Base-by-base conservation (phyloP, 1,284 basidiomycete genomes). In the Phaffia rhodozyma region DNA sequence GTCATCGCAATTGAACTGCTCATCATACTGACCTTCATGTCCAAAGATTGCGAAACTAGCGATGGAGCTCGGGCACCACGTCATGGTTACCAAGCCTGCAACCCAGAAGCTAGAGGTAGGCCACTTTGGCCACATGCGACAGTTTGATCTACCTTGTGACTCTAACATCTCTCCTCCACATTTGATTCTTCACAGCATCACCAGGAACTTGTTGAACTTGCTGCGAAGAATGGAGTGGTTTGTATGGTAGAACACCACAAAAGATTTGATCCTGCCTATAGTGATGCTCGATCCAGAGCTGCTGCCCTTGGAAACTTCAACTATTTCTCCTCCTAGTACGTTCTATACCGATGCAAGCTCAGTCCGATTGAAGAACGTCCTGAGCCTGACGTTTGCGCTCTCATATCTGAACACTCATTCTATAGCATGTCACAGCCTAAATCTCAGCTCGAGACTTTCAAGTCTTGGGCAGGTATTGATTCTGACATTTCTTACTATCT, bases 381-480 rank as follows among this genome's bases (percentile, higher is more conserved):
- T 5, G 20, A 2, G 18, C 38, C 5, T 47, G 51, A 23, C 21
- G 47, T 32, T 25, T 51, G 5, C 23, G 50, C 21, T 50, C n/a
- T 27, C 29, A 34, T 48, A 11, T 32, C 47, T 21, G 20, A 57
- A 34, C 48, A 21, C 53, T 29, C 48, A 38, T 3, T 21, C 13
- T 55, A 16, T 18, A 69, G 79, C 76, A 96, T 96, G 91, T 90
- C 87, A 71, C 91, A 94, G 74, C 91, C 91, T 56, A 96, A 96
- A 78, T 86, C 83, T 72, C 91, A 96, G 77, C 81, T 96, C 32
- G 88, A 91, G 76, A 93, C 91, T 0, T 94, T 93, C 83, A 85
- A 86, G 67, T 87, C 87, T 23, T 94, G 91, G 91, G 91, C 91
- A 9, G 91, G 91, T 27, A 88, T 86, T 75, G 91, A 93, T 73